phyloP scores from a whole-genome alignment of 192 early-diverging fungal genomes.

The Coemansia sp. region DNA sequence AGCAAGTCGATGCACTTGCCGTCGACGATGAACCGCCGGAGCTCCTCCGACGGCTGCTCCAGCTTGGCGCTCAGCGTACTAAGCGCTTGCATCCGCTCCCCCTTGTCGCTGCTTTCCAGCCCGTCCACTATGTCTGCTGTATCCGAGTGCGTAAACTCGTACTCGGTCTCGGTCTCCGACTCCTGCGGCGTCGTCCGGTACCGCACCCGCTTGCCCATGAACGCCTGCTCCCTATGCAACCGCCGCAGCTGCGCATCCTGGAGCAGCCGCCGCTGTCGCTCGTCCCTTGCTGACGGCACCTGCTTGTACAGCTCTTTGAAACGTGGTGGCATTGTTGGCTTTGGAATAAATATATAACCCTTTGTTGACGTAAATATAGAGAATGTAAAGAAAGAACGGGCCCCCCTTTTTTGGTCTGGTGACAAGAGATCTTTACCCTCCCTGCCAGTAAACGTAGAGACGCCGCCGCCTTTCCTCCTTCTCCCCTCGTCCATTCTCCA shows the following conservation, averaged over 20 bases:
- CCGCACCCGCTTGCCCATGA: conserved; percentile 68
- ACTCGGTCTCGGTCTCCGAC: conserved; percentile 51
- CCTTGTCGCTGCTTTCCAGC: conserved; percentile 41
- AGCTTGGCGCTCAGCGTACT: conserved; percentile 53
- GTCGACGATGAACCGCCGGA: conserved; percentile 49
- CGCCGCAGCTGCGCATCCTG: conserved; percentile 64
- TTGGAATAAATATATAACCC: no score
- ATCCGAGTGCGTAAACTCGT: conserved; percentile 43
- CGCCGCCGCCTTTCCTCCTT: no score
- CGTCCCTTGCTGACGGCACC: conserved; percentile 51
- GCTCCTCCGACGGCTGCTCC: conserved; percentile 52
- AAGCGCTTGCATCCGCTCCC: conserved; percentile 40
- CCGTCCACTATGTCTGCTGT: conserved; percentile 9
- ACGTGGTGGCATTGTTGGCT: conserved; percentile 23
- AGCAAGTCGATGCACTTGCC: conserved; percentile 44
- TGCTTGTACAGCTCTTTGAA: conserved; percentile 50
- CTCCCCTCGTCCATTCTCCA: no score
- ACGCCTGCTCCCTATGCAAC: conserved; percentile 68
- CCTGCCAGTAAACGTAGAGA: no score
- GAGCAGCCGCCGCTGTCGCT: conserved; percentile 57
- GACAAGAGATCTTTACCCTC: no score
- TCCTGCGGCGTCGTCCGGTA: conserved; percentile 39
- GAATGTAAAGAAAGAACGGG: no score
- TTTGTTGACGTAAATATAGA: no score
- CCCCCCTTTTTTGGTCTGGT: no score